Base-by-base conservation (phyloP, 2,329 filamentous ascomycete genomes). In the Ophiostoma novo-ulmi region DNA sequence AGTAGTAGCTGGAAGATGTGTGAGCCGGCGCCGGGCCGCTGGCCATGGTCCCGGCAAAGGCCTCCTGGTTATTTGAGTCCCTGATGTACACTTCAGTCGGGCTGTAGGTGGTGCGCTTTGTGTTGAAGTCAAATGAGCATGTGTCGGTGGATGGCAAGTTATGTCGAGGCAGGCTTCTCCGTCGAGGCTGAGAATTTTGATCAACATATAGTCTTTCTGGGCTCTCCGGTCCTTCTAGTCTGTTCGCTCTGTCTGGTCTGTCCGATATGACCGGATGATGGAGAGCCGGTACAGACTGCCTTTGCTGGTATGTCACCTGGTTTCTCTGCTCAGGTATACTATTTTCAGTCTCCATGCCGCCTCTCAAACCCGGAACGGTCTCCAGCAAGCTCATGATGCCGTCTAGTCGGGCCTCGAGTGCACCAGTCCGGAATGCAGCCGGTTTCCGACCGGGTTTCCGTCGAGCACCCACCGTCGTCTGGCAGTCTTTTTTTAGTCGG, bases 371-470 rank as follows among this genome's bases (percentile, higher is more conserved):
- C 11, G 11, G 58, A 22, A 63, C 69, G 5, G 67, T 61, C 11
- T 58, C 71, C 3, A 72, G 26, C 36, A 72, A n/a, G 10, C 39
- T 66, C 66, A 70, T 65, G n/a, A 72, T 66, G n/a, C 69, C 71
- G 41, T 72, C 39, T 3, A 72, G 69, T 11, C 71, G 71, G 8
- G 64, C 65, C 66, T 72, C 71, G n/a, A 72, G 66, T 41, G 68
- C 41, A 14, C 70, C 71, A 5, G 71, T 70, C 61, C 65, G 65
- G 69, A 69, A 70, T 4, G 69, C 36, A 6, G 41, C 58, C 20
- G 66, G 71, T 36, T 70, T 72, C 35, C 69, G 71, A 36, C 71
- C 69, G 5, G 69, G 69, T 10, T 72, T 72, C 11, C 69, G 71
- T 1, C 71, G 71, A 10, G 44, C 69, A n/a, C 69, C 69, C 6